Evolutionary conservation across 768 basidiomycete species (phyloP), one percentile per base, ranked within the genome.

Genomic region (Tubosaeta sp.): DNA sequence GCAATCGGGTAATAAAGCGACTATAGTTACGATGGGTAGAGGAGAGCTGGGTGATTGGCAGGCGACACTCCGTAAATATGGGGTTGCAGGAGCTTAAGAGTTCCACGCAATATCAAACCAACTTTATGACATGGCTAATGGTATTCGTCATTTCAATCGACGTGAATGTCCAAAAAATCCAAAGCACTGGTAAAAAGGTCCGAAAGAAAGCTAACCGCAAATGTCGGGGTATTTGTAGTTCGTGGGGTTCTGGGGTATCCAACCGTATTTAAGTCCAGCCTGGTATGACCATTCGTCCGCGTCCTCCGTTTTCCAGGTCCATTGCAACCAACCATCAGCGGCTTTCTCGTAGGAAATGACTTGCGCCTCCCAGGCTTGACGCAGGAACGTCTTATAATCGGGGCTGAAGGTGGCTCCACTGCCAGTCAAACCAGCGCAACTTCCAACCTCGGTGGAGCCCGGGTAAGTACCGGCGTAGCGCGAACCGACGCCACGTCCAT

Each of bases 231-330:
- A 90, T 60, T 42, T 8, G 47, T 72, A 66, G 35, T 76, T 35
- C 9, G 76, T 75, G 2, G 83, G 79, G 65, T 77, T 66, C 55
- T 75, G 66, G 9, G 93, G 92, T 64, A 95, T 94, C 90, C 89
- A 94, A 19, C 92, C 92, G 54, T 84, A 77, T 12, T 73, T 67
- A 32, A 95, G 73, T 37, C 91, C 91, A 42, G 86, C 84, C 57
- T 88, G 80, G 73, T 95, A 95, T 0, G 86, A 78, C 94, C 94
- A 97, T 52, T 95, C 94, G 56, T 91, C 88, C 3, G 89, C 85
- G 55, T 72, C 71, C 68, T 92, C 90, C 0, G 88, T 68, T 72
- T 91, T 91, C 89, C 89, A 91, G 1, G 86, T 82, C 89, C 88
- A 90, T 65, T 84, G 81, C 22, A 89, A 67, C 88, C 88, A 91